Conservation (phyloP, 108 stramenopile species). For the Cyclotella kingstonii region DNA sequence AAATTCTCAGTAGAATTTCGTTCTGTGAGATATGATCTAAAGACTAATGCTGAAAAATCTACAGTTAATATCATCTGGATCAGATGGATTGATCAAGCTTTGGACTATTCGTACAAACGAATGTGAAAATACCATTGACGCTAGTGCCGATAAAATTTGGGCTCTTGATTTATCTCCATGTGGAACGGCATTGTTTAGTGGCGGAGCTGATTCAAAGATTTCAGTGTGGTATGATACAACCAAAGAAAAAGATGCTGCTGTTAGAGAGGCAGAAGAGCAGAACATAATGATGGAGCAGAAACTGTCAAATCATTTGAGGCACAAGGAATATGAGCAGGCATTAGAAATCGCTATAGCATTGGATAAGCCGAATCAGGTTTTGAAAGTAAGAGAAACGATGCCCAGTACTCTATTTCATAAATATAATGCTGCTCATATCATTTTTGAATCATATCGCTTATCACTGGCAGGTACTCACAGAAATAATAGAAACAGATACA, state of each 20-base stretch:
- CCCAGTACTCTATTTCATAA: too few relatives aligned
- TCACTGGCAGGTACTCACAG: conserved; percentile 50
- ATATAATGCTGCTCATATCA: too few relatives aligned
- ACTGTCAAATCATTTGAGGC: conserved; percentile 84
- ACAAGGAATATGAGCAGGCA: conserved; percentile 86
- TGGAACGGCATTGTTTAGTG: conserved; percentile 75
- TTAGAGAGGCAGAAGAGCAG: conserved; percentile 64
- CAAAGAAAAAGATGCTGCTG: conserved; percentile 68
- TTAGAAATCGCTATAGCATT: conserved; percentile 77
- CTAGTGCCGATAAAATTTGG: conserved; percentile 93
- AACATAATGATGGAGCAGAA: conserved; percentile 80
- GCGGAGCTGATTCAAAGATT: conserved; percentile 91
- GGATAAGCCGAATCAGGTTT: conserved; percentile 80
- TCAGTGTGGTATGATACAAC: conserved; percentile 94
- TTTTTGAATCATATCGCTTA: too few relatives aligned
- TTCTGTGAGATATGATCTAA: conserved; percentile 19
- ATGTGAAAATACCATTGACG: conserved; percentile 92
- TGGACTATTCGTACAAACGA: conserved; percentile 95
- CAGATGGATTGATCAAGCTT: conserved; percentile 93
- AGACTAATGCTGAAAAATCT: too few relatives aligned
- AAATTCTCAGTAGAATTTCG: background rate
- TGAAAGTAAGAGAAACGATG: conserved; percentile 60
- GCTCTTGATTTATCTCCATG: conserved; percentile 75
- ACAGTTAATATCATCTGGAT: conserved; percentile 88
- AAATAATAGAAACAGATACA: conserved; percentile 69